phyloP scores from a whole-genome alignment of 1,284 basidiomycete species.

The Stygiomarasmius scandens region DNA sequence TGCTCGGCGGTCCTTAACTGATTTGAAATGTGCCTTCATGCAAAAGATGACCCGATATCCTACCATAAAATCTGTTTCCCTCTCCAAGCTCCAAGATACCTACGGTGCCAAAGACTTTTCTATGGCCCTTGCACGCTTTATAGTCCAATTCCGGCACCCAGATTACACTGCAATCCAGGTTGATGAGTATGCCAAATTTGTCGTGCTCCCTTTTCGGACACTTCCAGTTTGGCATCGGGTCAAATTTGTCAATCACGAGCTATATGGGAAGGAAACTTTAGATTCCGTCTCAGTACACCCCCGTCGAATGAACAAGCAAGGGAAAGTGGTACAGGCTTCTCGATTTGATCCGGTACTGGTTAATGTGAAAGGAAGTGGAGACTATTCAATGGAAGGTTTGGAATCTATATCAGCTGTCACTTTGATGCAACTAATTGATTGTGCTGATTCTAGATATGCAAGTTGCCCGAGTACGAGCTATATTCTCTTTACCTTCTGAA shows the following conservation, averaged over 20 bases:
- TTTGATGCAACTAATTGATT: neutral
- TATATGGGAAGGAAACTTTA: neutral
- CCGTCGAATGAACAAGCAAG: too few species aligned
- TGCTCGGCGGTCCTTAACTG: conserved; percentile 16
- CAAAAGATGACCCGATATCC: conserved; percentile 28
- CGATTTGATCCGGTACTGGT: conserved; percentile 4
- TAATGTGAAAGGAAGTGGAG: neutral
- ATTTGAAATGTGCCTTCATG: conserved; percentile 11
- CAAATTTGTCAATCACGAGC: neutral
- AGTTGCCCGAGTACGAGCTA: conserved; percentile 8
- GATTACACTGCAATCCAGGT: conserved; percentile 1
- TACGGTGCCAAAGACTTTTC: conserved; percentile 30
- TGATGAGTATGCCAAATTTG: conserved; percentile 5
- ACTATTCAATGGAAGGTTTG: too few species aligned
- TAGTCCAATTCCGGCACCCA: conserved; percentile 20
- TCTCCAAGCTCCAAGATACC: conserved; percentile 14
- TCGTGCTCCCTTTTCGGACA: neutral
- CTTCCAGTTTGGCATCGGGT: conserved; percentile 7
- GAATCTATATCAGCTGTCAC: neutral
- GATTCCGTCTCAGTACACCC: neutral
- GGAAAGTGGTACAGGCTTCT: neutral
- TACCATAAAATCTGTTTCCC: conserved; percentile 14
- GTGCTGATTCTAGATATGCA: conserved; percentile 4
- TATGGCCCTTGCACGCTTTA: conserved; percentile 29
- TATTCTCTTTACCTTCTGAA: conserved; percentile 9